Percentiles rank a stretch among this genome's conserved stretches.
phyloP scores from a whole-genome alignment of 2,329 filamentous ascomycete species.

The Trichoderma lentiforme region DNA sequence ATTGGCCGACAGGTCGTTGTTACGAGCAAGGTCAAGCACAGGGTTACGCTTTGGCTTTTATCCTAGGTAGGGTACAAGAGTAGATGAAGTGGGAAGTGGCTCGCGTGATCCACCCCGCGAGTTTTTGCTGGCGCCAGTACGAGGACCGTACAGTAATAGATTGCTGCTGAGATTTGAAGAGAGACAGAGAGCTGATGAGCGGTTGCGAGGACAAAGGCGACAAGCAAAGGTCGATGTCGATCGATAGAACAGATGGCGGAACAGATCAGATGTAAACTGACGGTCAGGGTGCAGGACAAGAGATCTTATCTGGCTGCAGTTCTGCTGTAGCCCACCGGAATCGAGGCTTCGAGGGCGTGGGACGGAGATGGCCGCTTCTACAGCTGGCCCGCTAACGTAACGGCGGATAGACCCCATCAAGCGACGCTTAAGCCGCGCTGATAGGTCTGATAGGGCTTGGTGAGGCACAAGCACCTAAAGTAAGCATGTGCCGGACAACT shows the following conservation, averaged over 20 bases:
- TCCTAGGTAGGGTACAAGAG: conserved; percentile 12
- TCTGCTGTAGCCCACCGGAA: neutral
- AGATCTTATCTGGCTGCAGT: conserved; percentile 11
- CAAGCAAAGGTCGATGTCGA: conserved; percentile 4
- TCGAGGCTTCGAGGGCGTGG: conserved; percentile 14
- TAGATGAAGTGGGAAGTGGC: conserved; percentile 9
- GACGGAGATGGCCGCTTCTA: conserved; percentile 18
- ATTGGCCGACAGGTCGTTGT: neutral
- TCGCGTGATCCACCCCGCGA: conserved; percentile 14
- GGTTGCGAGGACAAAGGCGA: neutral
- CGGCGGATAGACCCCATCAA: conserved; percentile 9
- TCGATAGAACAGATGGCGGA: neutral
- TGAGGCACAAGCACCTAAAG: neutral
- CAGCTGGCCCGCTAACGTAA: conserved; percentile 16
- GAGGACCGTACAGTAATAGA: neutral
- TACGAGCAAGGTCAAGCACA: conserved; percentile 6
- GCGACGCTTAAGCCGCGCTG: conserved; percentile 12
- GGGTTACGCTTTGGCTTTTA: conserved; percentile 6
- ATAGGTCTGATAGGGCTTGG: conserved; percentile 19
- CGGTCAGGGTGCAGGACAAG: conserved; percentile 10
- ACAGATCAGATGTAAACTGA: conserved; percentile 6
- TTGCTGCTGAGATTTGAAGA: neutral
- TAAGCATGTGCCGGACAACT: conserved; percentile 6
- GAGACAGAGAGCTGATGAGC: neutral
- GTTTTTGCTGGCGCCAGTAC: conserved; percentile 1